Percentiles rank a stretch among this genome's conserved stretches.
Conservation (phyloP, 2,329 filamentous ascomycete species). For the Onygenales sp. region DNA sequence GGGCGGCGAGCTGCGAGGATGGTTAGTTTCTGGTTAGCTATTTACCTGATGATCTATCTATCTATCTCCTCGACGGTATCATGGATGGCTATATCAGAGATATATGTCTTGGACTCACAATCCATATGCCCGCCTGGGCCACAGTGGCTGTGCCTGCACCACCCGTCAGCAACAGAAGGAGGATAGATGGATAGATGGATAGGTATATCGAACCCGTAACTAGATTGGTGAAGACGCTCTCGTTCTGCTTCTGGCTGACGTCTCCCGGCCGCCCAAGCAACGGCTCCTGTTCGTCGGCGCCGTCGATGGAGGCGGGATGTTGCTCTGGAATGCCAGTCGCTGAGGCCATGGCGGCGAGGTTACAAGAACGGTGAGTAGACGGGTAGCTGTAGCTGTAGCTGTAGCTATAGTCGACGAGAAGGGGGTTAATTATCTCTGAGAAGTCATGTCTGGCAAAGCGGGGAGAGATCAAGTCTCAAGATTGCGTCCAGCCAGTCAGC, state of each 20-base stretch:
- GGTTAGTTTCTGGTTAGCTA: neutral
- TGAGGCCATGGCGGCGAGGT: slow-evolving; percentile 50
- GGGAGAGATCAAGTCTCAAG: too few relatives aligned
- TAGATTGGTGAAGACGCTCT: slow-evolving; percentile 60
- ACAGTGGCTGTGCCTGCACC: slow-evolving; percentile 65
- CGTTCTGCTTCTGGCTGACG: slow-evolving; percentile 57
- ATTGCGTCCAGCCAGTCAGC: too few relatives aligned
- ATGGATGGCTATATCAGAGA: neutral
- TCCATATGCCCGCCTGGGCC: slow-evolving; percentile 67
- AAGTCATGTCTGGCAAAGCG: too few relatives aligned
- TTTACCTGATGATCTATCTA: neutral
- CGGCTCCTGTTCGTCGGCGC: slow-evolving; percentile 53
- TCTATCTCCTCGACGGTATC: neutral
- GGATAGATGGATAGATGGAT: slow-evolving; percentile 5
- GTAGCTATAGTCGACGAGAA: neutral
- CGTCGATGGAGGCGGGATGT: slow-evolving; percentile 28
- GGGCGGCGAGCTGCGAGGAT: slow-evolving; percentile 50
- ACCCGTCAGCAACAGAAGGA: neutral
- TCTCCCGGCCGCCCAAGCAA: slow-evolving; percentile 63
- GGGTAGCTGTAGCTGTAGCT: neutral
- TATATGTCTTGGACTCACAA: slow-evolving; percentile 38
- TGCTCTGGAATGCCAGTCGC: slow-evolving; percentile 56
- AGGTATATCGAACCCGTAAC: slow-evolving; percentile 52
- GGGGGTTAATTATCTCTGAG: too few relatives aligned
- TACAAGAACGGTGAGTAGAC: neutral